Conservation (phyloP, 1,284 basidiomycete species). For the Apiotrichum mycotoxinovorans region DNA sequence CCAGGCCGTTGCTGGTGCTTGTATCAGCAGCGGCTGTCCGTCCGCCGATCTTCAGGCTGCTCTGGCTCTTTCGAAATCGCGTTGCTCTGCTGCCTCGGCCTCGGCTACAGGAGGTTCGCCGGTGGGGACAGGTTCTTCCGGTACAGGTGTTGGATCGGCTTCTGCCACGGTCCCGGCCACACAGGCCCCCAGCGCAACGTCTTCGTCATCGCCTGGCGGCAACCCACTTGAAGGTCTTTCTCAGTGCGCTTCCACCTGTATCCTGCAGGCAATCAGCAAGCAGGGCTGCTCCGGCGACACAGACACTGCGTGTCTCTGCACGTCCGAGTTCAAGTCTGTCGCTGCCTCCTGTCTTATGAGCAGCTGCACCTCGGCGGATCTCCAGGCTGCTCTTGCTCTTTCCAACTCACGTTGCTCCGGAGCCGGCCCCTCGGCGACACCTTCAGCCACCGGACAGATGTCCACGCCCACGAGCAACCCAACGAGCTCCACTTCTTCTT, state of each 20-base stretch:
- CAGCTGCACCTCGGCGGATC: background rate
- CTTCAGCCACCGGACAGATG: background rate
- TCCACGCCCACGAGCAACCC: too few relatives aligned
- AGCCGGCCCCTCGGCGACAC: background rate
- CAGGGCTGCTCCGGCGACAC: background rate
- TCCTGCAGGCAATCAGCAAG: background rate
- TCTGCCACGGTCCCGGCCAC: background rate
- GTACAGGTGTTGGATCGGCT: background rate
- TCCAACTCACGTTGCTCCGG: background rate
- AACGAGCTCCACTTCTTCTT: too few relatives aligned
- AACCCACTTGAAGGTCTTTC: background rate
- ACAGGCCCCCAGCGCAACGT: background rate
- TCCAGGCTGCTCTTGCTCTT: slow-evolving; percentile 5
- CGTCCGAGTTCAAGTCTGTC: background rate
- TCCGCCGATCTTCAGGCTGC: background rate
- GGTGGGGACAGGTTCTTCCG: too few relatives aligned
- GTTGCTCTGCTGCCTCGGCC: background rate
- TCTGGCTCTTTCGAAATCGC: slow-evolving; percentile 1
- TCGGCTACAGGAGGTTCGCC: too few relatives aligned
- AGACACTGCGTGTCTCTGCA: slow-evolving; percentile 7
- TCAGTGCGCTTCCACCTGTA: slow-evolving; percentile 2
- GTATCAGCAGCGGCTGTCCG: background rate
- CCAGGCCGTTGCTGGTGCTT: background rate
- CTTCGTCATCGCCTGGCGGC: background rate
- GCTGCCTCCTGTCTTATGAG: slow-evolving; percentile 1